Evolutionary conservation across 305 asterid species (phyloP).

Genomic region (Solanum hybrid): DNA sequence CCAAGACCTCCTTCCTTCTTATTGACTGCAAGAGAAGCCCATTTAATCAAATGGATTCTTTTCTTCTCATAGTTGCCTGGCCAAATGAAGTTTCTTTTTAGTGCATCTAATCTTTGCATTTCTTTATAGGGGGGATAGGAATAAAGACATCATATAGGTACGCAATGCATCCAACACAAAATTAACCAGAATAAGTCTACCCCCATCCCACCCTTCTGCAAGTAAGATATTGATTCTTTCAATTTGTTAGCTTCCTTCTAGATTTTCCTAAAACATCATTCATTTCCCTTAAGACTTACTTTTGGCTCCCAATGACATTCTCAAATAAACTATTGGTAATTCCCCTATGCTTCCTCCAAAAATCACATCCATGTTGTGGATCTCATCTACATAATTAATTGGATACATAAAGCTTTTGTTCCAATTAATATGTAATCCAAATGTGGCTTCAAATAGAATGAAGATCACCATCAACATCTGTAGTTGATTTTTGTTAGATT

Average conservation of each 20-base stretch:
- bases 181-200: neutral
- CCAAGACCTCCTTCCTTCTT: neutral
- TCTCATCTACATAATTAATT: neutral
- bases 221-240: neutral
- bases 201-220: neutral
- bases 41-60: neutral
- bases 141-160: neutral
- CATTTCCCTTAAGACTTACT: neutral
- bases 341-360: neutral
- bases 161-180: neutral
- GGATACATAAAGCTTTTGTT: neutral
- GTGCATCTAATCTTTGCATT: neutral
- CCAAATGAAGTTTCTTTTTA: neutral
- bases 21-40: neutral
- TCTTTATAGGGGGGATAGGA: neutral
- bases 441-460: neutral
- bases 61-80: neutral
- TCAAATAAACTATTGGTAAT: neutral
- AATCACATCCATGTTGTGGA: neutral
- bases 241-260: neutral
- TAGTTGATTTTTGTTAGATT: neutral
- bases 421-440: neutral
- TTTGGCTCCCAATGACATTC: neutral
- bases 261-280: neutral
- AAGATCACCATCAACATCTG: neutral